phyloP scores from a whole-genome alignment of 345 rosid genomes.

The Eucalyptus curtisii region DNA sequence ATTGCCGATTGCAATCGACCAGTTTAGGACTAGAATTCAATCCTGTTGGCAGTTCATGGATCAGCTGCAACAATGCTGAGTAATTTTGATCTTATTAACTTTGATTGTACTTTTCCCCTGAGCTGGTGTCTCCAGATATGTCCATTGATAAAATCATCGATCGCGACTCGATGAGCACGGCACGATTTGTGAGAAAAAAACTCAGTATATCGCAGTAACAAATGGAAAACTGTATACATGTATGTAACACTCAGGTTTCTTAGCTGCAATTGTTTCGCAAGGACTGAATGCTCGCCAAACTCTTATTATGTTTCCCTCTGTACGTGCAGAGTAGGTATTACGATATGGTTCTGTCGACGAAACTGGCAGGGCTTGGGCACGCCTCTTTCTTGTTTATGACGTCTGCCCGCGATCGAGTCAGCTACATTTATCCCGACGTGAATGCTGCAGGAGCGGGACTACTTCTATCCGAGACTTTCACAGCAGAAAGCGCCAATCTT shows the following conservation, averaged over 20 bases:
- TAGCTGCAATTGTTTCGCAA: not conserved
- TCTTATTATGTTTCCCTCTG: not conserved
- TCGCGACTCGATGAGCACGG: not conserved
- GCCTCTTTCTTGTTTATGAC: slow-evolving; percentile 86
- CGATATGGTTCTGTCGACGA: slow-evolving; percentile 88
- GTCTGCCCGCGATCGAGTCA: slow-evolving; percentile 71
- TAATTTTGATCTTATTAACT: not conserved
- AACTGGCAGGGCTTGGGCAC: slow-evolving; percentile 84
- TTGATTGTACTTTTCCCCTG: not conserved
- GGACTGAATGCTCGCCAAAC: not conserved
- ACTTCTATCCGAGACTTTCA: slow-evolving; percentile 65
- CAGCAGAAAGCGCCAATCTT: slow-evolving; percentile 52
- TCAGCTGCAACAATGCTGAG: not conserved
- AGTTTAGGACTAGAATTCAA: not conserved
- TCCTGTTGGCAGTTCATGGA: not conserved
- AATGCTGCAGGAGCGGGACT: slow-evolving; percentile 95
- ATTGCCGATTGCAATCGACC: not conserved
- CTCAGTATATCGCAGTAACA: not conserved
- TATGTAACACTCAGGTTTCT: not conserved
- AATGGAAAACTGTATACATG: not conserved
- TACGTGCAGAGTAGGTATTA: slow-evolving; percentile 74
- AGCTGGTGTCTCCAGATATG: not conserved
- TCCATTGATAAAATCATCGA: not conserved
- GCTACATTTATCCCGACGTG: slow-evolving; percentile 86
- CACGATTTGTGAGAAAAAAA: not conserved